A percentile compares a stretch with the other conserved stretches of the same genome.
These are phyloP conservation scores for Nemania diffusa DNA, from an alignment of 2,329 filamentous ascomycete genomes.

Conservation along the genomic window DNA sequence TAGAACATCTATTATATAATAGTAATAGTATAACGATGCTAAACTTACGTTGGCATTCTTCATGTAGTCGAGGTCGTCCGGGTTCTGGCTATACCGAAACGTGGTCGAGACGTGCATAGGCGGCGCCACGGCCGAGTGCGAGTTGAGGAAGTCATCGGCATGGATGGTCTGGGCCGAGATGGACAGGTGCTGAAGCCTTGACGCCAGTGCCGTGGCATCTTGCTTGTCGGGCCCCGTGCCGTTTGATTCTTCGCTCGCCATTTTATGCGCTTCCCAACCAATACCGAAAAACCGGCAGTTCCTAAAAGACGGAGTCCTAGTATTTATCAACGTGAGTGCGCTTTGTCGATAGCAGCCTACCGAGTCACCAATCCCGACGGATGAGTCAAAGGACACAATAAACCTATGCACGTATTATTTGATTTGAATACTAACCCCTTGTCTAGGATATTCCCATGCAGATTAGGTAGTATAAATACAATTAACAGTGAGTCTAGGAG, in stretches of 20 bases:
- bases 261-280: conserved; percentile 26
- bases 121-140: conserved; percentile 83
- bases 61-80: conserved; percentile 67
- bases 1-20: background rate
- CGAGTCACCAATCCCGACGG: background rate
- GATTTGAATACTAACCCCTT: background rate
- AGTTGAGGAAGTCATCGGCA: conserved; percentile 81
- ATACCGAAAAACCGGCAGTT: background rate
- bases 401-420: background rate
- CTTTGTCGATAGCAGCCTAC: background rate
- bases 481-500: background rate
- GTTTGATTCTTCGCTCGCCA: conserved; percentile 38
- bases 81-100: conserved; percentile 81
- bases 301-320: background rate
- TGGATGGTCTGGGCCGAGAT: conserved; percentile 81
- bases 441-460: conserved; percentile 1
- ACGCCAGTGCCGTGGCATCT: conserved; percentile 46
- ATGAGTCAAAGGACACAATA: background rate
- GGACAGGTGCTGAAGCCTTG: conserved; percentile 55
- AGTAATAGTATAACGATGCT: background rate
- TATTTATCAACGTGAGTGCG: background rate
- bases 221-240: conserved; percentile 15
- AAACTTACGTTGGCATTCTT: conserved; percentile 65
- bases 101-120: conserved; percentile 92
- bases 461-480: background rate